Conservation (phyloP, 2,329 filamentous ascomycete genomes). For the Fonsecaea pugnacius region DNA sequence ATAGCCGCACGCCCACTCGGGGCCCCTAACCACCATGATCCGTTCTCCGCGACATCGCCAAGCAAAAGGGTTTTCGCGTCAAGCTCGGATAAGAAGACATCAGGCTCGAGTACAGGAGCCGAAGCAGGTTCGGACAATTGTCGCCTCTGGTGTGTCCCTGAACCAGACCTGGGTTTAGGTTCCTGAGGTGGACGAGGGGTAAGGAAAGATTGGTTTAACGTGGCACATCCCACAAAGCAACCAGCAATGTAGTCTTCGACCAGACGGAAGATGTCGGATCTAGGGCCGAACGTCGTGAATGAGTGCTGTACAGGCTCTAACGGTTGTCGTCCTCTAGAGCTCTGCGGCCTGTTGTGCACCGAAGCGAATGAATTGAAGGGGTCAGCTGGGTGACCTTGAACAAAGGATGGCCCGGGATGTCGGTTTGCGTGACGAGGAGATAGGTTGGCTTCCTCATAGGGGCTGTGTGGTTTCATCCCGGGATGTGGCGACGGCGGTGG, state of each 20-base stretch:
- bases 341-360: constrained; percentile 9
- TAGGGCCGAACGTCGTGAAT: neutral
- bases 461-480: constrained; percentile 22
- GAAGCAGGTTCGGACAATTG: constrained; percentile 39
- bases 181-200: constrained; percentile 54
- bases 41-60: constrained; percentile 79
- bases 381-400: constrained; percentile 23
- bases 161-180: constrained; percentile 45
- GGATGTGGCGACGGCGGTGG: constrained; percentile 26
- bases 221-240: constrained; percentile 71
- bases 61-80: constrained; percentile 76
- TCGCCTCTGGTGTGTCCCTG: constrained; percentile 42
- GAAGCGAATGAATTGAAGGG: constrained; percentile 25
- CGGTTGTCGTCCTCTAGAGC: constrained; percentile 6
- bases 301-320: constrained; percentile 2
- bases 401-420: constrained; percentile 11
- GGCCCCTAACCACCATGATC: constrained; percentile 75
- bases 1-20: constrained; percentile 48
- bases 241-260: constrained; percentile 76
- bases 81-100: constrained; percentile 61
- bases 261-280: constrained; percentile 65
- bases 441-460: constrained; percentile 27
- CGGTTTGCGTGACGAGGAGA: constrained; percentile 13
- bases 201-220: constrained; percentile 77
- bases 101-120: constrained; percentile 39